A percentile compares a stretch with the other conserved stretches of the same genome.
Conservation (phyloP, 257 asterid genomes). For the Solanum arcanum region DNA sequence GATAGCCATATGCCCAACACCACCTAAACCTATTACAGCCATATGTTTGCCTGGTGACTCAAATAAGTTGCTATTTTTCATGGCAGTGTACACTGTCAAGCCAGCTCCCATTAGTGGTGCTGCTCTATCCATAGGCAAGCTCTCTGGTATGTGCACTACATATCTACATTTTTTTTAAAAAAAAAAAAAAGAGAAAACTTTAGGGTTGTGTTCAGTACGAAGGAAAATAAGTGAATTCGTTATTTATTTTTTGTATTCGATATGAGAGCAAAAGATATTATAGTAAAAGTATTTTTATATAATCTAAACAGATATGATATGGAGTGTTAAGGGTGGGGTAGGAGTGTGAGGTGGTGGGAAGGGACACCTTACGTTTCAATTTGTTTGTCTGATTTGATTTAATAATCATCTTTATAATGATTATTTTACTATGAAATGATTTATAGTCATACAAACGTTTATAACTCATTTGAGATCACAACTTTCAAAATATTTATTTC, state of each 20-base stretch:
- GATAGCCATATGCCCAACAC: slow-evolving; percentile 67
- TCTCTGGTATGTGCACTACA: slow-evolving; percentile 1
- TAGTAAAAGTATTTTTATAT: not conserved
- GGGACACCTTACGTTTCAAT: not conserved
- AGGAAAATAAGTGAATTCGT: not conserved
- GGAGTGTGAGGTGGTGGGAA: not conserved
- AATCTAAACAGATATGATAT: too few species aligned
- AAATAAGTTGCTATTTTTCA: not conserved
- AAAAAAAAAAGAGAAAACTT: not conserved
- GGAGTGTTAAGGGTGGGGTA: not conserved
- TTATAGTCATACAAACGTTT: too few species aligned
- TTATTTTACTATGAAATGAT: too few species aligned
- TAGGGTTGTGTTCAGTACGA: not conserved
- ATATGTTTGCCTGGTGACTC: not conserved
- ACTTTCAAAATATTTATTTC: too few species aligned
- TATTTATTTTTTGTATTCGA: too few species aligned
- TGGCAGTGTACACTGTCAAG: not conserved
- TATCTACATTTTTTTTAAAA: slow-evolving; percentile 9
- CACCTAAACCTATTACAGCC: slow-evolving; percentile 56
- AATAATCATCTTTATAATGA: too few species aligned
- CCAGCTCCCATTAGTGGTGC: slow-evolving; percentile 3
- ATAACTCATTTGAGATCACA: too few species aligned
- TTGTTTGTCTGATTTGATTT: too few species aligned
- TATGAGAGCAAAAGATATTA: too few species aligned
- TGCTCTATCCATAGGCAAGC: not conserved